Evolutionary conservation across 179 eudicot species (phyloP).

Genomic region (Heliamphora ciliata): DNA sequence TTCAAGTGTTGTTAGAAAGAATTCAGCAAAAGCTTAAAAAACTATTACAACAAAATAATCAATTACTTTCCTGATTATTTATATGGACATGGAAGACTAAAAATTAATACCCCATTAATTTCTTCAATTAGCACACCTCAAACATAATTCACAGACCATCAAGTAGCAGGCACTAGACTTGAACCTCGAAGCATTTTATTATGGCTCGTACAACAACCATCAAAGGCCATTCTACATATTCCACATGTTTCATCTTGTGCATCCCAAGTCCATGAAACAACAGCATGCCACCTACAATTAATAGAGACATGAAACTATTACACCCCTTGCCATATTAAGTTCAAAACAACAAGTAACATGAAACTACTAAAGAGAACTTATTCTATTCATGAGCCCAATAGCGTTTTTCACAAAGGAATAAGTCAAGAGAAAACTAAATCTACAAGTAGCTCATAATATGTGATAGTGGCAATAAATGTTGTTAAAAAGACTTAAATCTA

Average conservation of each 20-base stretch:
- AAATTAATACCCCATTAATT: background rate
- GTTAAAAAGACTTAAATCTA: too few relatives aligned
- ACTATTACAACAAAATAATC: background rate
- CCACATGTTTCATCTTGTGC: too few relatives aligned
- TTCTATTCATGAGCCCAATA: too few relatives aligned
- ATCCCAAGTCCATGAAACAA: conserved; percentile 32
- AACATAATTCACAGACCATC: too few relatives aligned
- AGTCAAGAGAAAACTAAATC: too few relatives aligned
- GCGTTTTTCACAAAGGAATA: too few relatives aligned
- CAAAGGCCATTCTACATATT: too few relatives aligned
- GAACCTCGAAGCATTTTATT: background rate
- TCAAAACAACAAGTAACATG: background rate
- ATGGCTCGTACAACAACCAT: conserved; percentile 22
- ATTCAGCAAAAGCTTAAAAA: background rate
- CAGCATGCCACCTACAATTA: conserved; percentile 69
- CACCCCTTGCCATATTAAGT: background rate
- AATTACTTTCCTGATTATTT: background rate
- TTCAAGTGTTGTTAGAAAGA: background rate
- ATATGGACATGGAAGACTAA: background rate
- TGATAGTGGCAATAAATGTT: too few relatives aligned
- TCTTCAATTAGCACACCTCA: too few relatives aligned
- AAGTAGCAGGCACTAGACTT: background rate
- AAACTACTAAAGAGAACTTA: background rate
- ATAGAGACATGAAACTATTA: background rate
- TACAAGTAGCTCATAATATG: too few relatives aligned